Conservation (phyloP, 2,329 filamentous ascomycete genomes). For the Didymella segeticola region DNA sequence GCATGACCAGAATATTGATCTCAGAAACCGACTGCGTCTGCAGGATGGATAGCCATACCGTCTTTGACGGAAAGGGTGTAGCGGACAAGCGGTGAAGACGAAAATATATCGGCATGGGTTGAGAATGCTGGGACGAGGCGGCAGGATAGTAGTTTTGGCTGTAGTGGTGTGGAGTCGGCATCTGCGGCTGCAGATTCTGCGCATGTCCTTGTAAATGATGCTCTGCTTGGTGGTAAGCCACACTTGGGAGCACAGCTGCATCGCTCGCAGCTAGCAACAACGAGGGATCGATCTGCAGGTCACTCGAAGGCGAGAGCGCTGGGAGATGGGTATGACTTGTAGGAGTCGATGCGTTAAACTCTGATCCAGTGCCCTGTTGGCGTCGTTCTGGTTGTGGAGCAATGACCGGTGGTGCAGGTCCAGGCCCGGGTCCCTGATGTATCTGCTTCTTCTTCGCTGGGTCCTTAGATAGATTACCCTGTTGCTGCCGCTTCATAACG, state of each 20-base stretch:
- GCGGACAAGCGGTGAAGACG: constrained; percentile 71
- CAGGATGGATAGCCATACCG: constrained; percentile 72
- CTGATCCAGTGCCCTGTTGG: constrained; percentile 22
- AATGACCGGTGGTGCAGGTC: constrained; percentile 45
- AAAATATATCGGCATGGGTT: constrained; percentile 68
- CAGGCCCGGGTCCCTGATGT: constrained; percentile 52
- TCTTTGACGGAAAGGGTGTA: constrained; percentile 55
- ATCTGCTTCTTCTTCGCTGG: constrained; percentile 53
- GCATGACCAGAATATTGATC: constrained; percentile 66
- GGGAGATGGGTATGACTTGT: constrained; percentile 21
- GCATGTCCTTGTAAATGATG: constrained; percentile 36
- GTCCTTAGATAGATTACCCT: constrained; percentile 67
- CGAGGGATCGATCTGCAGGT: constrained; percentile 69
- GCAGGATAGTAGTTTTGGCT: constrained; percentile 21
- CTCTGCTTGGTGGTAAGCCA: constrained; percentile 19
- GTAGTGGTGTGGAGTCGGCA: constrained; percentile 23
- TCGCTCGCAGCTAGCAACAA: constrained; percentile 65
- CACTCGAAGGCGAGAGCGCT: constrained; percentile 49
- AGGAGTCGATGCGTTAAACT: constrained; percentile 5
- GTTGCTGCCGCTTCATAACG: constrained; percentile 77
- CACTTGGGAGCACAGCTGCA: constrained; percentile 47
- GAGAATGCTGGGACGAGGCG: constrained; percentile 20
- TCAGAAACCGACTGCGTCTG: constrained; percentile 65
- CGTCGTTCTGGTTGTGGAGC: constrained; percentile 36
- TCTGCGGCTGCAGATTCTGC: constrained; percentile 33